phyloP scores from a whole-genome alignment of 129 eudicot species.

The Chrysanthemum makinoi region DNA sequence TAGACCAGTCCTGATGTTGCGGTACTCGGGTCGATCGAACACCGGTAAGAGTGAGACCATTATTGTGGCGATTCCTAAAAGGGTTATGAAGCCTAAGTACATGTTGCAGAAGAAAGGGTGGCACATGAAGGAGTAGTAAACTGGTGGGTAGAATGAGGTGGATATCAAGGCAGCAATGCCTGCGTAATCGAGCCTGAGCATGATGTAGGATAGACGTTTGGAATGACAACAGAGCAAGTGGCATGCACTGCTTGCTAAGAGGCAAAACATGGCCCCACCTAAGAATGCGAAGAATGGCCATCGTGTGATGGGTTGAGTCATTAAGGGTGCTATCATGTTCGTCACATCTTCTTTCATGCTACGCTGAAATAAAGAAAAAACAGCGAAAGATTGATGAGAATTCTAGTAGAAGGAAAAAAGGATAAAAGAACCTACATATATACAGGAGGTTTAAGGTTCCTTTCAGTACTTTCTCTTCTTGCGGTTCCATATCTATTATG shows the following conservation, averaged over 20 bases:
- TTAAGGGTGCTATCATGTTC: constrained; percentile 68
- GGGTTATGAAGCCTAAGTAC: constrained; percentile 78
- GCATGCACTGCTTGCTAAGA: constrained; percentile 86
- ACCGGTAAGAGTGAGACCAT: constrained; percentile 77
- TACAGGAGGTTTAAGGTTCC: neutral
- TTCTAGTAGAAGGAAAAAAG: neutral
- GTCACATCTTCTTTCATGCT: constrained; percentile 75
- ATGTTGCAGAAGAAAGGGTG: constrained; percentile 89
- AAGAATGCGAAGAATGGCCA: constrained; percentile 96
- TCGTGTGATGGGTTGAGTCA: constrained; percentile 74
- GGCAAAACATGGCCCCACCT: constrained; percentile 97
- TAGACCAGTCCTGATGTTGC: constrained; percentile 59
- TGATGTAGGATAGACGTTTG: constrained; percentile 69
- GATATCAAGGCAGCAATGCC: constrained; percentile 95
- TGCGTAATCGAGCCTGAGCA: constrained; percentile 94
- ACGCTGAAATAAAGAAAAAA: constrained; percentile 41
- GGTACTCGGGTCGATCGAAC: constrained; percentile 75
- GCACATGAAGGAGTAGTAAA: constrained; percentile 99
- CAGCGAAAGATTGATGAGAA: neutral
- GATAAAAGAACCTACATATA: neutral
- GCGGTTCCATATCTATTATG: neutral
- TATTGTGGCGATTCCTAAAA: constrained; percentile 65
- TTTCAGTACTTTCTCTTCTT: neutral
- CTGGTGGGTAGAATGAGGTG: constrained; percentile 93
- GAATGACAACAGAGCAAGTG: constrained; percentile 95